A percentile compares a stretch with the other conserved stretches of the same genome.
Conservation (phyloP, 768 basidiomycete species). For the Mycena belliarum region DNA sequence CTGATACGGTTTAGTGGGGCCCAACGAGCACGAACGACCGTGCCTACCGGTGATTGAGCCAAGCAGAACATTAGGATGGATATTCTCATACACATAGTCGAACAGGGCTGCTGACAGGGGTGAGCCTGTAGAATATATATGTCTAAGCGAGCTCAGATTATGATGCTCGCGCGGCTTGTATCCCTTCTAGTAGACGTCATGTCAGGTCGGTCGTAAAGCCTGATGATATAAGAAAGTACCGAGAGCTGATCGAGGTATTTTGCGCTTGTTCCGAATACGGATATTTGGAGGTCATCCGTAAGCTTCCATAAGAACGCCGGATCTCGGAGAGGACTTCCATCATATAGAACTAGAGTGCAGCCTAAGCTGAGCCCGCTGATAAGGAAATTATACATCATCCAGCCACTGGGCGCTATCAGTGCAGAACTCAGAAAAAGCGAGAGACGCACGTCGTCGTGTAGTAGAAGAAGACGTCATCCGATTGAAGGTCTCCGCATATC, state of each 20-base stretch:
- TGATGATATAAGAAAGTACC: slow-evolving; percentile 36
- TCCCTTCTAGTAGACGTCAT: slow-evolving; percentile 52
- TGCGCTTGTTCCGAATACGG: slow-evolving; percentile 81
- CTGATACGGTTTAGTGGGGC: slow-evolving; percentile 33
- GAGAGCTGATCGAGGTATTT: slow-evolving; percentile 82
- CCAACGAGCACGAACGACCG: slow-evolving; percentile 2
- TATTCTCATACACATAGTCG: slow-evolving; percentile 73
- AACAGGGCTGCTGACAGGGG: slow-evolving; percentile 70
- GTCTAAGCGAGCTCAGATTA: slow-evolving; percentile 55
- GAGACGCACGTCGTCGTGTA: slow-evolving; percentile 74
- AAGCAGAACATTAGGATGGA: slow-evolving; percentile 62
- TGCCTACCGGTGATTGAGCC: slow-evolving; percentile 72
- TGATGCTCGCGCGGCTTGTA: slow-evolving; percentile 71
- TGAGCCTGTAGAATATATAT: slow-evolving; percentile 82
- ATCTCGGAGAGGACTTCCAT: slow-evolving; percentile 76
- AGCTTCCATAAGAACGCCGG: slow-evolving; percentile 68
- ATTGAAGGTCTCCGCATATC: slow-evolving; percentile 65
- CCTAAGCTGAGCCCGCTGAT: slow-evolving; percentile 64
- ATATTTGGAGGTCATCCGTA: slow-evolving; percentile 68
- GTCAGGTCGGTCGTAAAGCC: background rate
- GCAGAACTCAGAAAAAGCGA: background rate
- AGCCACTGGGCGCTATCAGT: slow-evolving; percentile 50
- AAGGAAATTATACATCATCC: slow-evolving; percentile 95
- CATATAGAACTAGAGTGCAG: slow-evolving; percentile 75
- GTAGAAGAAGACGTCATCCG: slow-evolving; percentile 77